Evolutionary conservation across 2,329 filamentous ascomycete genomes (phyloP).

Genomic region (Clonostachys solani): DNA sequence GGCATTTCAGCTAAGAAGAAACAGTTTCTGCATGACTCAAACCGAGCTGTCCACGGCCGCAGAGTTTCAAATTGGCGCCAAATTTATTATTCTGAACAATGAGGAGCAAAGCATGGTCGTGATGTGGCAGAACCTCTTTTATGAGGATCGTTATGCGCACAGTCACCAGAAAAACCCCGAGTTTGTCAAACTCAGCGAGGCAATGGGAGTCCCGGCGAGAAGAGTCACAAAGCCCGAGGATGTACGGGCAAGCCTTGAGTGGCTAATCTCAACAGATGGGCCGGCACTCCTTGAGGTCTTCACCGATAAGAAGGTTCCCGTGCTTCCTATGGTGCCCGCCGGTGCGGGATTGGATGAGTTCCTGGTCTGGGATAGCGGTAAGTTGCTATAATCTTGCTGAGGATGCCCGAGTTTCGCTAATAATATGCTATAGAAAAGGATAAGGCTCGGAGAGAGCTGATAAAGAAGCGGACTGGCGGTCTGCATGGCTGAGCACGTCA

Average conservation of each 20-base stretch:
- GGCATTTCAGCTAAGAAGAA: no score
- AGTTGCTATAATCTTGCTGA: conserved; percentile 6
- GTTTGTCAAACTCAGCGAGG: conserved; percentile 86
- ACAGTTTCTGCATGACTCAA: conserved; percentile 97
- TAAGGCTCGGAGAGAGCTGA: conserved; percentile 60
- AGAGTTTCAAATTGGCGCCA: conserved; percentile 95
- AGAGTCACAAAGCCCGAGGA: conserved; percentile 72
- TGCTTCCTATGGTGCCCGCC: conserved; percentile 92
- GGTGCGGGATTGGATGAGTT: conserved; percentile 90
- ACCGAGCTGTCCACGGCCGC: conserved; percentile 90
- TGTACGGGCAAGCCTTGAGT: conserved; percentile 72
- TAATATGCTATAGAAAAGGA: conserved; percentile 52
- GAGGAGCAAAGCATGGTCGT: conserved; percentile 98
- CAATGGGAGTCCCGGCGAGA: conserved; percentile 80
- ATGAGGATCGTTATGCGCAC: conserved; percentile 87
- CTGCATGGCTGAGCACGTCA: conserved; percentile 37
- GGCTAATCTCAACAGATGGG: conserved; percentile 87
- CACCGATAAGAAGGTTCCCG: conserved; percentile 87
- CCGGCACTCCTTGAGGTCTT: conserved; percentile 90
- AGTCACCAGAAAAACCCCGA: conserved; percentile 95
- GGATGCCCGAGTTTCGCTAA: not conserved
- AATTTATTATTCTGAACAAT: conserved; percentile 95
- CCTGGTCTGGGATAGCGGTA: conserved; percentile 40
- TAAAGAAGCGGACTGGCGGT: conserved; percentile 57
- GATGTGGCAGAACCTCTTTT: conserved; percentile 97